Base-by-base conservation (phyloP, 164 flowering plant genomes). In the Cinnamomum micranthum region DNA sequence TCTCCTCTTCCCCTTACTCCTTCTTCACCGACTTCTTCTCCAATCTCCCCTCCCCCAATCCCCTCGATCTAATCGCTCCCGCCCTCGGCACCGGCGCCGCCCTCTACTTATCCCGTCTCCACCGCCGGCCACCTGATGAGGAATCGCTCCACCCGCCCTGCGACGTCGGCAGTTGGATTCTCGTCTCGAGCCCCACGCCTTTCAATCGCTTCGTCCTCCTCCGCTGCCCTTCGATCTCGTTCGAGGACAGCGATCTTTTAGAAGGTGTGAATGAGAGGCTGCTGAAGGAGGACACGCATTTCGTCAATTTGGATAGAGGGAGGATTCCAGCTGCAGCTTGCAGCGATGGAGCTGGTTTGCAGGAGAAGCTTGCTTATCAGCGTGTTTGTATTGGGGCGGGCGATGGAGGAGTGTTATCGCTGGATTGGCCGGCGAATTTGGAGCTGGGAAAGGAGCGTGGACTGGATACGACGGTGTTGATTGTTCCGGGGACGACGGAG, bases 351-450 rank as follows among this genome's bases (percentile, higher is more conserved):
- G 50, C 20, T 7, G 73, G 24, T 0, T 31, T 50, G 52, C 83
- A 73, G 71, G 84, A 70, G 27, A 77, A 73, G 68, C 69, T 92
- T 28, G 82, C 80, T 74, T 95, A 89, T 78, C 95, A 89, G 87
- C 88, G 97, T 70, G 75, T 82, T 41, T 95, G 99, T 71, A 81
- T 95, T 12, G 51, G 75, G 14, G 82, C 91, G 6, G 90, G 86
- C 19, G 99, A 95, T 65, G 97, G 97, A 1, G 99, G 99, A 12
- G 97, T 93, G 27, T 50, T 95, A 58, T 86, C 99, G 4, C 33
- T 95, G 75, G 97, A 95, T 76, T 93, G 94, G 95, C 97, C 99
- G 2, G 90, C 88, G 25, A 82, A 87, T 84, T 84, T 95, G 92
- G 90, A 88, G 58, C 78, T 93, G 87, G 77, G 27, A 17, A 91